Evolutionary conservation across 257 asterid species (phyloP).

Genomic region (Solanum pennellii): DNA sequence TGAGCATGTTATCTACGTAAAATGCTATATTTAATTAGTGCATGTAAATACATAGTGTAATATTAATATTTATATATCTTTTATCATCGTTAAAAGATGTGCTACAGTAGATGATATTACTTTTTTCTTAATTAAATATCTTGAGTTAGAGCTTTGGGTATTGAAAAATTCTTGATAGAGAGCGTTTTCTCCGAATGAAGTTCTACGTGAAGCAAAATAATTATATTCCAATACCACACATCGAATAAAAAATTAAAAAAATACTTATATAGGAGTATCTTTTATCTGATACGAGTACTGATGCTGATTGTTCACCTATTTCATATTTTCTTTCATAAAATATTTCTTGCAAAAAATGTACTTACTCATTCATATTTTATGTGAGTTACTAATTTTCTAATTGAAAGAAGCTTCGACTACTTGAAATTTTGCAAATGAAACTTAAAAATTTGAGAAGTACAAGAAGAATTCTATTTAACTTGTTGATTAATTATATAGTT

Average conservation of each 20-base stretch:
- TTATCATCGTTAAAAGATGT: no score
- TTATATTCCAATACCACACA: rapidly evolving
- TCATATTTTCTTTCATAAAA: background rate
- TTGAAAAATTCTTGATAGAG: no score
- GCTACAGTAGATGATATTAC: no score
- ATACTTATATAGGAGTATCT: no score
- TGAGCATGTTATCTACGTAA: background rate
- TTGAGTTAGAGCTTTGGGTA: no score
- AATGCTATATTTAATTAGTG: background rate
- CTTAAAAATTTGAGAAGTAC: background rate
- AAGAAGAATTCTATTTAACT: background rate
- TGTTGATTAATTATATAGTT: background rate
- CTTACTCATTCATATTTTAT: background rate
- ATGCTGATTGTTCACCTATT: background rate
- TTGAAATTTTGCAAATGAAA: background rate
- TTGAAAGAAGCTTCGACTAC: background rate
- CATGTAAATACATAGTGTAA: background rate
- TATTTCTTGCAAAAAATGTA: background rate
- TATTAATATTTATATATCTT: background rate
- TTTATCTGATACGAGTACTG: background rate
- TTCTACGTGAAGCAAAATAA: no score
- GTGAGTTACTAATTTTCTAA: background rate
- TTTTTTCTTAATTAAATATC: no score
- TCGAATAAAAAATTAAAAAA: no score
- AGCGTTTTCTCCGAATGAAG: no score